Base-by-base conservation (phyloP, 208 protist genomes). In the Herpetomonas samuelpessoai region DNA sequence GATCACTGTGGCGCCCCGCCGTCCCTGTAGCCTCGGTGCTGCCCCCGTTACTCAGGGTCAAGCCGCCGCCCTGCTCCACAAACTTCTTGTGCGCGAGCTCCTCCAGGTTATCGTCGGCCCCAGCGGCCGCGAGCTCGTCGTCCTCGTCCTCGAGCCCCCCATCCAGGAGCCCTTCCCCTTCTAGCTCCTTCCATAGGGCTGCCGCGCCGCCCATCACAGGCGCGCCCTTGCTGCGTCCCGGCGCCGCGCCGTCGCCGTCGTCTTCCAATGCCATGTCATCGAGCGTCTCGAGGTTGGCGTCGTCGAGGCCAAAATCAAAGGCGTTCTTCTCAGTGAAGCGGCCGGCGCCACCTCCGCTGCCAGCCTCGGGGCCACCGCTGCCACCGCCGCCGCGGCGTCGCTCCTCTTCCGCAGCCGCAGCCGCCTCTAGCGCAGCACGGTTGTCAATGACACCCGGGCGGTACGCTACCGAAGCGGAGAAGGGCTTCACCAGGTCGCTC, bases 401-500 rank as follows among this genome's bases (percentile, higher is more conserved):
- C 24, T 49, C 18, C 12, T 51, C 54, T n/a, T 66, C 58, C n/a
- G 18, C 44, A 10, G 46, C 21, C 19, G 46, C 24, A 10, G 46
- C 46, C 19, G 46, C 14, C 35, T 41, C 35, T 14, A 41, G 35
- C 24, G 46, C 21, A n/a, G 22, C 24, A n/a, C 18, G 46, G 46
- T 26, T 26, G 46, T 26, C 46, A 9, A 88, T 66, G 21, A 62
- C 59, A 0, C 53, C 59, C 0, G 83, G 75, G 0, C 65, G 54
- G 60, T 78, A 89, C 21, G 83, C 83, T 3, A 71, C 50, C 4
- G 83, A 83, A 14, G 35, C 41, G 1, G 39, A 60, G 52, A 89
- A 86, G 39, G 83, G 83, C 39, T 73, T 28, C 30, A 83, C 71
- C 25, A 89, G 52, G 52, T 73, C 57, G 14, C 38, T 46, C 14